phyloP scores from a whole-genome alignment of 1,139 yeast genomes.

The Pneumocystis sp. region DNA sequence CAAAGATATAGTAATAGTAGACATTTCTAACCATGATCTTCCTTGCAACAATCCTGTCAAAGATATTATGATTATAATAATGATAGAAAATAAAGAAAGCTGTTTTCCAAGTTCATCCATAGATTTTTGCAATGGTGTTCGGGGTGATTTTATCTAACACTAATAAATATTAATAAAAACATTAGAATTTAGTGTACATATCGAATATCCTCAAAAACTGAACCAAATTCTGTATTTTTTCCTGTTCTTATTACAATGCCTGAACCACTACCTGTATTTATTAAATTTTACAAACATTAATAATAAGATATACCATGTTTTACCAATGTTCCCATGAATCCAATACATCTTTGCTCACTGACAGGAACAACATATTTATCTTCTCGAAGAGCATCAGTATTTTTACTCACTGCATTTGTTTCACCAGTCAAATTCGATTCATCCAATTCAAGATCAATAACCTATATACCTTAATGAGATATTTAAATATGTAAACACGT shows the following conservation, averaged over 20 bases:
- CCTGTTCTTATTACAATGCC: constrained; percentile 93
- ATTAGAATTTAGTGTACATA: constrained; percentile 16
- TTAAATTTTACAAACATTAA: neutral
- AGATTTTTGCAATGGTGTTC: constrained; percentile 83
- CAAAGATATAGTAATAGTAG: constrained; percentile 84
- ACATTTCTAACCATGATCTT: constrained; percentile 89
- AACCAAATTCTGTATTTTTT: constrained; percentile 74
- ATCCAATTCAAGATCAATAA: constrained; percentile 68
- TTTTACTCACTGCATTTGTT: constrained; percentile 65
- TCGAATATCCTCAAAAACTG: constrained; percentile 83
- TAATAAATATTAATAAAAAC: neutral
- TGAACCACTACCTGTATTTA: constrained; percentile 41
- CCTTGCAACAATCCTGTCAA: constrained; percentile 79
- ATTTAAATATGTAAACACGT: neutral
- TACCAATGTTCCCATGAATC: constrained; percentile 90
- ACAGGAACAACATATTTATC: constrained; percentile 31
- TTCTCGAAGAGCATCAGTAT: constrained; percentile 28
- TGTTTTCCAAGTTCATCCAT: constrained; percentile 93
- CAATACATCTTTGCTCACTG: constrained; percentile 58
- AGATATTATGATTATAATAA: constrained; percentile 74
- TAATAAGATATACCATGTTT: constrained; percentile 45
- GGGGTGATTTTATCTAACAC: constrained; percentile 66
- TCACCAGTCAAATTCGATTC: constrained; percentile 93
- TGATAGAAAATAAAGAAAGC: constrained; percentile 65
- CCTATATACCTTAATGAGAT: constrained; percentile 15